Conservation (phyloP, 345 rosid species). For the Chamaenerion angustifolium region DNA sequence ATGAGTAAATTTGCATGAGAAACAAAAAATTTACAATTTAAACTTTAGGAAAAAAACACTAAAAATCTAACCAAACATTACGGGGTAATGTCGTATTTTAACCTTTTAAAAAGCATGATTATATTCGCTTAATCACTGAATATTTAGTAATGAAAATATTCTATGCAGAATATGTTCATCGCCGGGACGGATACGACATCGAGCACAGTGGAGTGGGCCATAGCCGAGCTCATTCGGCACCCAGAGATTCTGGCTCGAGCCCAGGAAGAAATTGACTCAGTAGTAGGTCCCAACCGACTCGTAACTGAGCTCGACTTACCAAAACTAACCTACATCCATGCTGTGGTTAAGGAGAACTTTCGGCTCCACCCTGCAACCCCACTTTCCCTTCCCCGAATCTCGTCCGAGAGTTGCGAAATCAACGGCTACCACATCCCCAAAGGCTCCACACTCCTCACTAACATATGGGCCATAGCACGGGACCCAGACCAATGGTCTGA, state of each 20-base stretch:
- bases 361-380: slow-evolving; percentile 48
- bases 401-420: slow-evolving; percentile 24
- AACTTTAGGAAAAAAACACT: no score
- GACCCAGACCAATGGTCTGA: slow-evolving; percentile 37
- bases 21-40: no score
- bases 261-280: slow-evolving; percentile 37
- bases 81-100: no score
- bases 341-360: slow-evolving; percentile 39
- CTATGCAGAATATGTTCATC: slow-evolving; percentile 31
- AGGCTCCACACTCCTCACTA: slow-evolving; percentile 26
- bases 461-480: slow-evolving; percentile 56
- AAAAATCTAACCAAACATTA: no score
- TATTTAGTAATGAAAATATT: no score
- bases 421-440: slow-evolving; percentile 38
- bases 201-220: slow-evolving; percentile 43
- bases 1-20: no score
- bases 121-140: no score
- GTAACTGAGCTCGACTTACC: slow-evolving; percentile 7
- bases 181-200: slow-evolving; percentile 66
- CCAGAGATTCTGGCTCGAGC: slow-evolving; percentile 22
- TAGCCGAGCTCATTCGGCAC: slow-evolving; percentile 30
- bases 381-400: slow-evolving; percentile 31
- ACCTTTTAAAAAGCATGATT: no score
- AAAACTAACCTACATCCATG: slow-evolving; percentile 22
- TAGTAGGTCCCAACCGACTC: slow-evolving; percentile 32